A percentile compares a stretch with the other conserved stretches of the same genome.
These are phyloP conservation scores for Heritiera littoralis DNA, from an alignment of 345 rosid species.

Conservation along the genomic window DNA sequence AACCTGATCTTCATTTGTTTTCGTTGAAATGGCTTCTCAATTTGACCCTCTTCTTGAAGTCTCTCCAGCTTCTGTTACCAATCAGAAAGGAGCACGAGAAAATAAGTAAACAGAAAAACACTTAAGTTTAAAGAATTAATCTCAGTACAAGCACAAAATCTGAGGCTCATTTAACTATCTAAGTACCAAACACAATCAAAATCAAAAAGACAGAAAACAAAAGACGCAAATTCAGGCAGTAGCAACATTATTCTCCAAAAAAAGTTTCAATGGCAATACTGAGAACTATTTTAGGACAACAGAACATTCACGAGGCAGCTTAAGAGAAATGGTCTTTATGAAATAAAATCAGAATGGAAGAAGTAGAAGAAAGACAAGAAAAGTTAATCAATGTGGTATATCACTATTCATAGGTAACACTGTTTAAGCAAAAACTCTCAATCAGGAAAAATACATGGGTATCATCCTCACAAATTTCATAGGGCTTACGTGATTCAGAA, in stretches of 20 bases:
- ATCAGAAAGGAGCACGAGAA: constrained; percentile 16
- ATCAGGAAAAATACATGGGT: not conserved
- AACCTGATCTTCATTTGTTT: constrained; percentile 94
- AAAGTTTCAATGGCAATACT: not conserved
- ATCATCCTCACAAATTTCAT: not conserved
- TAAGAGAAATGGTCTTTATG: not conserved
- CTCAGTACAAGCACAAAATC: not conserved
- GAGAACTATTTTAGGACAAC: not conserved
- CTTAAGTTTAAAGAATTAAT: not conserved
- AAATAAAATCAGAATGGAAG: not conserved
- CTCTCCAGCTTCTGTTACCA: constrained; percentile 73
- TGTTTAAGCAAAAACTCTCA: not conserved
- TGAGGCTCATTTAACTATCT: not conserved
- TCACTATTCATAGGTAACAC: not conserved
- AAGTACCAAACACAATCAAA: not conserved
- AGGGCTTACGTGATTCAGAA: not conserved
- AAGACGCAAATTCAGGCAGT: not conserved
- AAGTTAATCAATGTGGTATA: not conserved
- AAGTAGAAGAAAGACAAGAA: not conserved
- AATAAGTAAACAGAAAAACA: constrained; percentile 14
- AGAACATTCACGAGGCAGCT: not conserved
- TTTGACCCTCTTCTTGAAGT: constrained; percentile 74
- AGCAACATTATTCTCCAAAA: not conserved
- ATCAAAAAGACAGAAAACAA: not conserved
- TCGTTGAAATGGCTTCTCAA: constrained; percentile 90